Conservation (phyloP, 2,329 filamentous ascomycete genomes). For the Phaeosphaeria sp. region DNA sequence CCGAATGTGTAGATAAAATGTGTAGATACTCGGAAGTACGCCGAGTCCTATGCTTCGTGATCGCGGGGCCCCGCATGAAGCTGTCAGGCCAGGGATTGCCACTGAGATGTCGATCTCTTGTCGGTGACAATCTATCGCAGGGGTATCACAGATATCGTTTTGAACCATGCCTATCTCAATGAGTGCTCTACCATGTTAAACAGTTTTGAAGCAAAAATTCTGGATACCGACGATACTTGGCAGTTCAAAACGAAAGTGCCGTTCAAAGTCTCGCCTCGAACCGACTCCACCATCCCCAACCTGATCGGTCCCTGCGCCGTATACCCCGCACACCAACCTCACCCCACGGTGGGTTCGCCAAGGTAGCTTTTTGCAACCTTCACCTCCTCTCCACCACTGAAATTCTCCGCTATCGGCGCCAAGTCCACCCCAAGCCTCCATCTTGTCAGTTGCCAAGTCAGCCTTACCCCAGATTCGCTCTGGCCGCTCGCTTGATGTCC, state of each 20-base stretch:
- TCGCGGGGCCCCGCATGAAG: neutral
- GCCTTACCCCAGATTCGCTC: slow-evolving; percentile 23
- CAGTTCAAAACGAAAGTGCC: neutral
- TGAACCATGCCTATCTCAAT: no score
- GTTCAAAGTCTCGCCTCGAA: neutral
- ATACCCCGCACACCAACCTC: slow-evolving; percentile 20
- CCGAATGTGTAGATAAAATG: neutral
- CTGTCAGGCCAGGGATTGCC: neutral
- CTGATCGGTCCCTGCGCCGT: slow-evolving; percentile 3
- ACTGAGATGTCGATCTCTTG: neutral
- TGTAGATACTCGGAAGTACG: neutral
- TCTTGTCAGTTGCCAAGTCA: slow-evolving; percentile 26
- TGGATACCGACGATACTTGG: neutral
- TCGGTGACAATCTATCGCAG: neutral
- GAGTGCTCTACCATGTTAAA: neutral
- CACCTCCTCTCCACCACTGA: slow-evolving; percentile 16
- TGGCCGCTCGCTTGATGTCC: slow-evolving; percentile 13
- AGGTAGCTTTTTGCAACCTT: slow-evolving; percentile 16
- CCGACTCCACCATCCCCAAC: neutral
- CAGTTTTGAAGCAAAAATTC: neutral
- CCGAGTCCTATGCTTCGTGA: neutral
- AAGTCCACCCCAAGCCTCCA: slow-evolving; percentile 27
- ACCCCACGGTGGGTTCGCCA: slow-evolving; percentile 14
- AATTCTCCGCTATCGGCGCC: neutral
- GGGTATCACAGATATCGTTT: neutral